These are phyloP conservation scores for Aspergillus coremiiformis DNA, from an alignment of 495 filamentous ascomycete species.

Conservation along the genomic window DNA sequence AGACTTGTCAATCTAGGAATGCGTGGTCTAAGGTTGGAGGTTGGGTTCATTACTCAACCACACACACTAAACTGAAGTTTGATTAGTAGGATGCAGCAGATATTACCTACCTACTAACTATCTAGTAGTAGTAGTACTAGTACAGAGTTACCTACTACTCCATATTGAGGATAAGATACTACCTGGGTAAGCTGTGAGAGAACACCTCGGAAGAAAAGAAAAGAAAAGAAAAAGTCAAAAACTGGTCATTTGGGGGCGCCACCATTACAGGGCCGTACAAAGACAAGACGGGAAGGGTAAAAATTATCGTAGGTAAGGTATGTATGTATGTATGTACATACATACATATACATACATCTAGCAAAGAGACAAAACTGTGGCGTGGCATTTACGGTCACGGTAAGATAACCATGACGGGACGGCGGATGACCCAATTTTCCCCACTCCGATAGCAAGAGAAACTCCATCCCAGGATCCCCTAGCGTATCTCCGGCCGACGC, in stretches of 20 bases:
- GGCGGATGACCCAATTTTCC: constrained; percentile 10
- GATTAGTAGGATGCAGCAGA: too few species aligned
- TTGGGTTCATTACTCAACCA: not conserved
- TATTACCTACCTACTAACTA: too few species aligned
- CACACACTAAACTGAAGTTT: not conserved
- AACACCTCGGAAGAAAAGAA: too few species aligned
- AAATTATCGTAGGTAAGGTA: not conserved
- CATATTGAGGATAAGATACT: too few species aligned
- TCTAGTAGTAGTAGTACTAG: too few species aligned
- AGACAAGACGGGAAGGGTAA: too few species aligned
- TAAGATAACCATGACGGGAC: not conserved
- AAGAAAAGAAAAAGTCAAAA: too few species aligned
- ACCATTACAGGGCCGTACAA: too few species aligned
- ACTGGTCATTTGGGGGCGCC: too few species aligned
- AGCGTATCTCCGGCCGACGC: constrained; percentile 32
- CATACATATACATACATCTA: not conserved
- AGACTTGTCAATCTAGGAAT: constrained; percentile 10
- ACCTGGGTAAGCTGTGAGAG: too few species aligned
- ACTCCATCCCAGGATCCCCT: constrained; percentile 26
- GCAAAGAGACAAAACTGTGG: not conserved
- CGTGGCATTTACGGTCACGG: not conserved
- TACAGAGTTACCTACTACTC: too few species aligned
- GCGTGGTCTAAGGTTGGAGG: not conserved
- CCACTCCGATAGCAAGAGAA: constrained; percentile 26
- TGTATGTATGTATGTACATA: too few species aligned